These are phyloP conservation scores for Leishmania tropica DNA, from an alignment of 208 protist genomes.

Conservation along the genomic window DNA sequence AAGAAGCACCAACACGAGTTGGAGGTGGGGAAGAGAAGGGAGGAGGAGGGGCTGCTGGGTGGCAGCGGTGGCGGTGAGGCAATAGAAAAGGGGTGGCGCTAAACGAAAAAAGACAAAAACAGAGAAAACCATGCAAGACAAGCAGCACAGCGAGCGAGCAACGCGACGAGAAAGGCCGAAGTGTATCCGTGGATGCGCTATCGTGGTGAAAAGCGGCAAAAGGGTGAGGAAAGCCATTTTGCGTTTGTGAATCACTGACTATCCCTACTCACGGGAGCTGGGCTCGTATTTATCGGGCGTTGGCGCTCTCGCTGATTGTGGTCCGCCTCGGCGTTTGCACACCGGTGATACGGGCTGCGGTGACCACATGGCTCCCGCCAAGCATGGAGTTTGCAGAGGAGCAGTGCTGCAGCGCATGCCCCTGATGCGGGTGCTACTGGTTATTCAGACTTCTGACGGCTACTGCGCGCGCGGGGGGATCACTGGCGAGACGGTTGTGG, in stretches of 20 bases:
- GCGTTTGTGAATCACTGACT: not conserved
- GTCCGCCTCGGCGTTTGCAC: not conserved
- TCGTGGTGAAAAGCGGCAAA: not conserved
- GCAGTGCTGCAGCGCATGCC: not conserved
- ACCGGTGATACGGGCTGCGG: not conserved
- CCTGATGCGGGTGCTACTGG: not conserved
- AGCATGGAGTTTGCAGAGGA: not conserved
- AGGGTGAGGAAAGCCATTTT: not conserved
- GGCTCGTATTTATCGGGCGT: not conserved
- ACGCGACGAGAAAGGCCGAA: not conserved
- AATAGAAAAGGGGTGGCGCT: slow-evolving; percentile 7
- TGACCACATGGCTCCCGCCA: not conserved
- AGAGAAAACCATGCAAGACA: not conserved
- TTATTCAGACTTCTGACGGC: not conserved
- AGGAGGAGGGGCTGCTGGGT: not conserved
- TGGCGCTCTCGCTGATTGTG: not conserved
- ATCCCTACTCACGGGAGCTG: not conserved
- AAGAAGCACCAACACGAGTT: not conserved
- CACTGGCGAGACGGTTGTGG: not conserved
- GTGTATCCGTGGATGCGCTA: not conserved
- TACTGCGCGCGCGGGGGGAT: not conserved
- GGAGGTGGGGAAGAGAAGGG: not conserved
- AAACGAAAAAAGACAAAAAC: slow-evolving; percentile 11
- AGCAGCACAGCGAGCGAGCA: not conserved
- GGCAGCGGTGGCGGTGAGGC: not conserved